Conservation (phyloP, 495 filamentous ascomycete genomes). For the Paragyromitra xinjiangensis region DNA sequence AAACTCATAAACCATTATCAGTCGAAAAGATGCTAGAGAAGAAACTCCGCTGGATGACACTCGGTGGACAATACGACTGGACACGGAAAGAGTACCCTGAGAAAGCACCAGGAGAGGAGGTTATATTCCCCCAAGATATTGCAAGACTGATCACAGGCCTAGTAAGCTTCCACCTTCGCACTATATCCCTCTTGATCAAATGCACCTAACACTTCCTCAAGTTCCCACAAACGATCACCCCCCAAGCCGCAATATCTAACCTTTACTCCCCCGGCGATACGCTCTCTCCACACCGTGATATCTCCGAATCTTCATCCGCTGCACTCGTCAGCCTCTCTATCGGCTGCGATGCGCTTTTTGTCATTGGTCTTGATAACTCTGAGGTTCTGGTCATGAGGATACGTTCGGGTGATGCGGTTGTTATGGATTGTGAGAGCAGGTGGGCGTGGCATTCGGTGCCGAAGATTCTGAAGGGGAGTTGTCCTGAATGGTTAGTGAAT, state of each 20-base stretch:
- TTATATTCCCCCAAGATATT: constrained; percentile 75
- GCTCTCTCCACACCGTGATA: constrained; percentile 86
- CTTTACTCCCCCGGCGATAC: constrained; percentile 88
- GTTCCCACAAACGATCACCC: constrained; percentile 62
- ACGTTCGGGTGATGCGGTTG: constrained; percentile 80
- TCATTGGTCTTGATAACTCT: constrained; percentile 66
- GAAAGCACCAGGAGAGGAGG: constrained; percentile 17
- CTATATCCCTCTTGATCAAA: neutral
- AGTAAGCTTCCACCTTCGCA: constrained; percentile 5
- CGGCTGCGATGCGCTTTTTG: constrained; percentile 87
- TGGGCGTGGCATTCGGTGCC: constrained; percentile 97
- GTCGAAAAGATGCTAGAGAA: constrained; percentile 72
- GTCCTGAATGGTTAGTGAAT: constrained; percentile 73
- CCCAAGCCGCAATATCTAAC: constrained; percentile 92
- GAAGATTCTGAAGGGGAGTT: constrained; percentile 74
- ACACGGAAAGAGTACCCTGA: constrained; percentile 79
- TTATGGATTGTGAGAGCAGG: constrained; percentile 78
- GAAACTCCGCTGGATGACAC: constrained; percentile 89
- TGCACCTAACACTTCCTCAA: constrained; percentile 62
- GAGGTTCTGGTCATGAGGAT: constrained; percentile 71
- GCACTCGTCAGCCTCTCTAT: constrained; percentile 85
- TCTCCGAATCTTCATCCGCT: constrained; percentile 78
- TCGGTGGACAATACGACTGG: constrained; percentile 96
- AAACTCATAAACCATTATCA: constrained; percentile 73
- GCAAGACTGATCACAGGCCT: constrained; percentile 57